phyloP scores from a whole-genome alignment of 257 asterid genomes.

The Salvia hispanica region DNA sequence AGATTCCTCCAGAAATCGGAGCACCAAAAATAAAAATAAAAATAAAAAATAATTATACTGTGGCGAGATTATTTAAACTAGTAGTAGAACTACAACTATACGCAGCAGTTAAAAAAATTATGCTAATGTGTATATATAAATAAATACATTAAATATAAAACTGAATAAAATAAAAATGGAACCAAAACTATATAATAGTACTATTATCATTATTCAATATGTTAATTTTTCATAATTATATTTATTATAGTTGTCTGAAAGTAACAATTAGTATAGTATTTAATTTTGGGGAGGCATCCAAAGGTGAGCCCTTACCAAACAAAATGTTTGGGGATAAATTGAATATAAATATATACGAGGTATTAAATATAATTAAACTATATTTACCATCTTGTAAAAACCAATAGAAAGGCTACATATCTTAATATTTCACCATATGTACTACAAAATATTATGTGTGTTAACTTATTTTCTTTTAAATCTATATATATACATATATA shows the following conservation, averaged over 20 bases:
- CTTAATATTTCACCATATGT: not conserved
- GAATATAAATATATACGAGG: no score
- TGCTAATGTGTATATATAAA: constrained; percentile 33
- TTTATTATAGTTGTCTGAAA: constrained; percentile 28
- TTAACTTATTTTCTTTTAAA: no score
- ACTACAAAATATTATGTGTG: not conserved
- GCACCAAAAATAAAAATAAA: constrained; percentile 29
- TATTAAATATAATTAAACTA: not conserved
- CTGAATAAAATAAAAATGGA: not conserved
- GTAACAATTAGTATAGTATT: constrained; percentile 31
- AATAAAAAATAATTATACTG: constrained; percentile 37
- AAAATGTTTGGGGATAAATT: constrained; percentile 22
- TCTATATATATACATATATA: not conserved
- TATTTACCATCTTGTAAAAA: not conserved
- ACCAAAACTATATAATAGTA: not conserved
- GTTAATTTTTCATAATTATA: constrained; percentile 4
- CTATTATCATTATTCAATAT: constrained; percentile 7
- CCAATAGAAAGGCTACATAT: not conserved
- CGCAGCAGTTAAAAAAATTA: constrained; percentile 44
- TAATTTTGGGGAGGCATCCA: constrained; percentile 26
- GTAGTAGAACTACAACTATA: constrained; percentile 47
- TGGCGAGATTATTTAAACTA: constrained; percentile 51
- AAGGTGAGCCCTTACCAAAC: constrained; percentile 34
- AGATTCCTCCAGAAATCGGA: constrained; percentile 43
- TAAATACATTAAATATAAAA: constrained; percentile 8